Percentiles rank a stretch among this genome's conserved stretches.
These are phyloP conservation scores for Solanum hybrid DNA, from an alignment of 305 asterid genomes.

Conservation along the genomic window DNA sequence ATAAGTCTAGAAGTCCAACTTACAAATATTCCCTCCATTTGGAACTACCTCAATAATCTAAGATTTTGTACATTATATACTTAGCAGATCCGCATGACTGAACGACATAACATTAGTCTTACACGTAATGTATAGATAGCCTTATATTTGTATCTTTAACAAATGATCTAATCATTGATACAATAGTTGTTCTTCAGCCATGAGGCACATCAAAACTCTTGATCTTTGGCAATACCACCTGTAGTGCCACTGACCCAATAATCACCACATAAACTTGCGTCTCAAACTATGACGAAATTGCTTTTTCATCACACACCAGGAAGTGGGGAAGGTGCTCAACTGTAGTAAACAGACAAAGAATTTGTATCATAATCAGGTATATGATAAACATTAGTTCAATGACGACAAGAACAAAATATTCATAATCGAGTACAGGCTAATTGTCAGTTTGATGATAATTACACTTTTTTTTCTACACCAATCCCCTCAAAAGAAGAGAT, in stretches of 20 bases:
- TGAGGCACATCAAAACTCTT: not conserved
- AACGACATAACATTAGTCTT: not conserved
- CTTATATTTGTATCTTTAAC: not conserved
- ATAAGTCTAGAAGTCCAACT: not conserved
- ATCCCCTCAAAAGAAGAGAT: not conserved
- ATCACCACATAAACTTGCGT: conserved; percentile 59
- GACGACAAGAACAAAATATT: not conserved
- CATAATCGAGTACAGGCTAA: not conserved
- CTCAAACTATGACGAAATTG: conserved; percentile 52
- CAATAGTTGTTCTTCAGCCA: not conserved
- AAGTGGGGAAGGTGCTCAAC: conserved; percentile 66
- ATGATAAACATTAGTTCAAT: not conserved
- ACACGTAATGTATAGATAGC: not conserved
- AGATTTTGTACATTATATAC: not conserved
- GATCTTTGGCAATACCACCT: not conserved
- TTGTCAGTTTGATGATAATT: not conserved
- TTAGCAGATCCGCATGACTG: not conserved
- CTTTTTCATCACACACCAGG: conserved; percentile 75
- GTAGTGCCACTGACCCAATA: not conserved
- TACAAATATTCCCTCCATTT: not conserved
- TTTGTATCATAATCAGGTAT: not conserved
- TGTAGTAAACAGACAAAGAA: conserved; percentile 21
- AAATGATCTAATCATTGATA: not conserved
- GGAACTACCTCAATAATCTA: not conserved
- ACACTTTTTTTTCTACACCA: not conserved